phyloP scores from a whole-genome alignment of 2,329 filamentous ascomycete species.

The Orbilia ellipsospora region DNA sequence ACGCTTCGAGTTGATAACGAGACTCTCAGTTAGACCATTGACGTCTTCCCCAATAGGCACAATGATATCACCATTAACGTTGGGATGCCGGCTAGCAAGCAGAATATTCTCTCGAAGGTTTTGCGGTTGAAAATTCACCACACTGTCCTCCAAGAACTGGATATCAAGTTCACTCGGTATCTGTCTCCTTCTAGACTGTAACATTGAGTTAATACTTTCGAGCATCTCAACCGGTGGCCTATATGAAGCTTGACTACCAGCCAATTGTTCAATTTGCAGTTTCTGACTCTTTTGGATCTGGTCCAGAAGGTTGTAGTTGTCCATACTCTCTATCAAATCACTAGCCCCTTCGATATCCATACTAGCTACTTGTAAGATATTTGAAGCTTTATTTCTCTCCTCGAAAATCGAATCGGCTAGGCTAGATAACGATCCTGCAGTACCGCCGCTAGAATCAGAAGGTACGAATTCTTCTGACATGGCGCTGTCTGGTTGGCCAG shows the following conservation, averaged over 20 bases:
- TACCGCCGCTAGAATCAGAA: slow-evolving; percentile 6
- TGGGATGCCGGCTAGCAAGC: slow-evolving; percentile 32
- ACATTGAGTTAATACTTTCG: slow-evolving; percentile 15
- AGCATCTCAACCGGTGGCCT: slow-evolving; percentile 13
- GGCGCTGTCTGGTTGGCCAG: not conserved
- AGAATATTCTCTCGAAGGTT: slow-evolving; percentile 40
- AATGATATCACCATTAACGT: slow-evolving; percentile 34
- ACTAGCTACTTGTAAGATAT: not conserved
- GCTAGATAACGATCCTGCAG: slow-evolving; percentile 25
- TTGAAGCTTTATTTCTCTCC: not conserved
- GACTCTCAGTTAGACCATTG: slow-evolving; percentile 18
- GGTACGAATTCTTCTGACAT: not conserved
- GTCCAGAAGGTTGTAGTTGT: not conserved
- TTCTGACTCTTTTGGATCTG: not conserved
- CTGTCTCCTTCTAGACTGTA: slow-evolving; percentile 24
- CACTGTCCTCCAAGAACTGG: slow-evolving; percentile 19
- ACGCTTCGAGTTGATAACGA: slow-evolving; percentile 30
- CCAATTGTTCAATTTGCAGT: slow-evolving; percentile 20
- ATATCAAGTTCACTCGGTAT: slow-evolving; percentile 10
- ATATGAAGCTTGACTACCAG: slow-evolving; percentile 25
- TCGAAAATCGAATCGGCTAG: slow-evolving; percentile 21
- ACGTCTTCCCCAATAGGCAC: slow-evolving; percentile 24
- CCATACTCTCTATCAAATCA: not conserved
- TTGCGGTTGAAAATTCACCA: slow-evolving; percentile 36
- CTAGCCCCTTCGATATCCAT: slow-evolving; percentile 14